phyloP scores from a whole-genome alignment of 768 basidiomycete species.

The Cytidiella melzeri region DNA sequence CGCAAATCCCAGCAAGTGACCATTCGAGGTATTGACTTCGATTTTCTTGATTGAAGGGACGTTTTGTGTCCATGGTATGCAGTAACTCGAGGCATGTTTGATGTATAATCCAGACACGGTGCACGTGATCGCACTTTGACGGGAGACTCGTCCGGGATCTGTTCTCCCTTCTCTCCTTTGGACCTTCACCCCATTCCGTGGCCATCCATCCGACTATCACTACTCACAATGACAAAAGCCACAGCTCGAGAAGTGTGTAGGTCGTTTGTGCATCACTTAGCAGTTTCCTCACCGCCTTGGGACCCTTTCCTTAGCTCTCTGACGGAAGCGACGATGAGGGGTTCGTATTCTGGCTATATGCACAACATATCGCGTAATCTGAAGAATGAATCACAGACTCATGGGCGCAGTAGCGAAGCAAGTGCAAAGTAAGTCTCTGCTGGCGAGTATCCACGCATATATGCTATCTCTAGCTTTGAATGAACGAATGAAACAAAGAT shows the following conservation, averaged over 20 bases:
- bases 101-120: too few relatives aligned
- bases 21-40: too few relatives aligned
- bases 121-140: background rate
- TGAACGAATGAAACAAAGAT: conserved; percentile 6
- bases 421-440: conserved; percentile 21
- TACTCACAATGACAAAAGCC: background rate
- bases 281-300: too few relatives aligned
- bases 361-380: too few relatives aligned
- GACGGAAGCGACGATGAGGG: conserved; percentile 20
- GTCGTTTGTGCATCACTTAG: too few relatives aligned
- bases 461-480: background rate
- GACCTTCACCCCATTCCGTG: background rate
- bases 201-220: background rate
- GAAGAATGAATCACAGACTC: too few relatives aligned
- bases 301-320: background rate
- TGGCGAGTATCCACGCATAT: background rate
- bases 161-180: background rate
- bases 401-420: conserved; percentile 21
- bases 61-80: too few relatives aligned
- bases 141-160: background rate
- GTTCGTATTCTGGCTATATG: conserved; percentile 10
- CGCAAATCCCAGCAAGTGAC: too few relatives aligned
- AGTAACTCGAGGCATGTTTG: too few relatives aligned
- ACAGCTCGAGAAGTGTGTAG: background rate
- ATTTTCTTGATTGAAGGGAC: too few relatives aligned